Base-by-base conservation (phyloP, 2,329 filamentous ascomycete species). In the Pleoardoris graminearum region DNA sequence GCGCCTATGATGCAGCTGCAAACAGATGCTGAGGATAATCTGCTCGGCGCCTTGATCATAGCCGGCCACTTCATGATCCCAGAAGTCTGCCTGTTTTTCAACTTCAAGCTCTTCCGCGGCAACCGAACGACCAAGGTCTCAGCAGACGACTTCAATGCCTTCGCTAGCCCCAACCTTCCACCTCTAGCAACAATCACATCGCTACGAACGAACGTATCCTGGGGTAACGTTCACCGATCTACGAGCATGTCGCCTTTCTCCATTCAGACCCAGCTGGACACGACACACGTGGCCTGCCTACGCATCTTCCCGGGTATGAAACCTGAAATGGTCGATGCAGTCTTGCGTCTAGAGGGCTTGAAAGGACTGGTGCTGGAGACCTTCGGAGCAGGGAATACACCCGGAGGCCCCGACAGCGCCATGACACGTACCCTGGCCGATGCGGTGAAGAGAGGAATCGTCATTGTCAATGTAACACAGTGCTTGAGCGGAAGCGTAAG, bases 71-170 rank as follows among this genome's bases (percentile, higher is more conserved):
- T 96, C 69, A 89, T 91, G 77, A 90, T 97, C 52, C 91, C 92
- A 0, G 92, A 96, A 72, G 92, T 97, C 48, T 92, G 90, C 70
- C 81, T 97, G 30, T 96, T 95, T 78, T 97, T 97, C 80, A 90
- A 94, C 74, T 89, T 95, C 76, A 90, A 87, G 61, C 82, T 97
- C 17, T 95, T 92, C 76, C 85, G 92, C 22, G 92, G 92, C 14
- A 96, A 96, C 74, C 81, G 92, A 54, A 86, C 89, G 8, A 94
- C 90, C 57, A 97, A 97, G 73, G 85, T 95, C 27, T 92, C 90
- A 12, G 89, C 91, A 5, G 90, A 89, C 53, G 85, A 89, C 48
- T 96, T 95, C 69, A 86, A 90, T 51, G 92, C 91, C 6, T 97
- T 97, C 72, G 88, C 86, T 52, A 91, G 88, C 39, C 92, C 92